Conservation (phyloP, 495 filamentous ascomycete species). For the Lophium mytilinum region DNA sequence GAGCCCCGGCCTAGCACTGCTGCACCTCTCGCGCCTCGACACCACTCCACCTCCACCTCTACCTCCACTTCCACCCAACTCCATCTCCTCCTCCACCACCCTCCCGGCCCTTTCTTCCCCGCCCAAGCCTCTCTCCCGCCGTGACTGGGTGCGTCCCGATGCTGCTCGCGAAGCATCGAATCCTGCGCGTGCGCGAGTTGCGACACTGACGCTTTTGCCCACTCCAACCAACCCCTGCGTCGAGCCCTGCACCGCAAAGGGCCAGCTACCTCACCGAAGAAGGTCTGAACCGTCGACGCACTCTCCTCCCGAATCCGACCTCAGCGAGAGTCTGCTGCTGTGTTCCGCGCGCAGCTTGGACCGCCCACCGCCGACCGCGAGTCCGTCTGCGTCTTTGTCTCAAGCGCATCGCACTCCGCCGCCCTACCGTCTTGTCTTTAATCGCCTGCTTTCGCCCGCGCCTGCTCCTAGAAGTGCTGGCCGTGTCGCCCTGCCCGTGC, state of each 20-base stretch:
- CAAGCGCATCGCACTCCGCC: background rate
- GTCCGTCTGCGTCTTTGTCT: background rate
- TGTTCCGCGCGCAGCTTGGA: background rate
- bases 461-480: background rate
- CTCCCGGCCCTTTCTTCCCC: background rate
- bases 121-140: background rate
- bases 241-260: background rate
- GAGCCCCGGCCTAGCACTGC: too few species aligned
- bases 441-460: background rate
- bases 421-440: background rate
- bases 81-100: background rate
- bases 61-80: background rate
- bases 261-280: background rate
- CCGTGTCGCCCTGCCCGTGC: background rate
- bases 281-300: background rate
- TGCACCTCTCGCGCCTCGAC: too few species aligned
- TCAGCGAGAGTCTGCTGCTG: slow-evolving; percentile 1
- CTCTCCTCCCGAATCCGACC: background rate
- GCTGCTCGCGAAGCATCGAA: slow-evolving; percentile 2
- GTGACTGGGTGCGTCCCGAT: slow-evolving; percentile 3
- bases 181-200: slow-evolving; percentile 16
- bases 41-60: background rate
- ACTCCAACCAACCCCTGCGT: slow-evolving; percentile 1
- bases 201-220: slow-evolving; percentile 18
- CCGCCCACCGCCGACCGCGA: background rate